A percentile compares a stretch with the other conserved stretches of the same genome.
Evolutionary conservation across 2,329 filamentous ascomycete species (phyloP).

Genomic region (Metarhizium guizhouense): DNA sequence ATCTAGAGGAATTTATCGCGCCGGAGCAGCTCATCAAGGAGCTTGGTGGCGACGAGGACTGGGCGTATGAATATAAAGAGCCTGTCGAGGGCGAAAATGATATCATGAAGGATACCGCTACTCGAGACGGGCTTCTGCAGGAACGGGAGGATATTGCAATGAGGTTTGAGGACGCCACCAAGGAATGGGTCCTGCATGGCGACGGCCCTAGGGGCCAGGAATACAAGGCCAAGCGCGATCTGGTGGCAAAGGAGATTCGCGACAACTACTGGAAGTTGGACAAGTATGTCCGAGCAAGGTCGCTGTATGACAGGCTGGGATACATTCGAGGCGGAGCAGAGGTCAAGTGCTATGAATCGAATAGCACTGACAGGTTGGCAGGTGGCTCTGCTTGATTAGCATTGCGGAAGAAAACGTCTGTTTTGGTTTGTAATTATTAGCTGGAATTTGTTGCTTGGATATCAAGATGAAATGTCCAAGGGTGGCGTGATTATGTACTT

Average conservation of each 20-base stretch:
- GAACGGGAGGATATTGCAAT: too few relatives aligned
- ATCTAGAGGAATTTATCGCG: too few relatives aligned
- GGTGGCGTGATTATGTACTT: background rate
- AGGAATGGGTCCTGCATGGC: too few relatives aligned
- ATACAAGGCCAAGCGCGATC: constrained; percentile 48
- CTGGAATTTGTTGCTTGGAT: too few relatives aligned
- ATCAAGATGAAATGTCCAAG: too few relatives aligned
- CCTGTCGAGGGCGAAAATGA: too few relatives aligned
- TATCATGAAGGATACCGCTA: too few relatives aligned
- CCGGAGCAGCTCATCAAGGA: too few relatives aligned
- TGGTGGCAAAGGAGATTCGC: constrained; percentile 53
- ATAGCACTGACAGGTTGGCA: background rate
- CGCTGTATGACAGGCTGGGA: constrained; percentile 58
- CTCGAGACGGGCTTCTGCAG: too few relatives aligned
- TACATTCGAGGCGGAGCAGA: constrained; percentile 42
- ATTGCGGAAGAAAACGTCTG: background rate
- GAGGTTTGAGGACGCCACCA: too few relatives aligned
- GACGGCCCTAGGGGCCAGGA: constrained; percentile 39
- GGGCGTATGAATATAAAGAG: too few relatives aligned
- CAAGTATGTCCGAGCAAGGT: constrained; percentile 73
- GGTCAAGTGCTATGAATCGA: constrained; percentile 55
- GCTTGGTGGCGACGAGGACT: too few relatives aligned
- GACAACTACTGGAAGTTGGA: constrained; percentile 85
- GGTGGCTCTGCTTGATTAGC: background rate
- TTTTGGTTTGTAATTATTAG: background rate